Base-by-base conservation (phyloP, 148 eudicot genomes). In the Rhododendron molle region DNA sequence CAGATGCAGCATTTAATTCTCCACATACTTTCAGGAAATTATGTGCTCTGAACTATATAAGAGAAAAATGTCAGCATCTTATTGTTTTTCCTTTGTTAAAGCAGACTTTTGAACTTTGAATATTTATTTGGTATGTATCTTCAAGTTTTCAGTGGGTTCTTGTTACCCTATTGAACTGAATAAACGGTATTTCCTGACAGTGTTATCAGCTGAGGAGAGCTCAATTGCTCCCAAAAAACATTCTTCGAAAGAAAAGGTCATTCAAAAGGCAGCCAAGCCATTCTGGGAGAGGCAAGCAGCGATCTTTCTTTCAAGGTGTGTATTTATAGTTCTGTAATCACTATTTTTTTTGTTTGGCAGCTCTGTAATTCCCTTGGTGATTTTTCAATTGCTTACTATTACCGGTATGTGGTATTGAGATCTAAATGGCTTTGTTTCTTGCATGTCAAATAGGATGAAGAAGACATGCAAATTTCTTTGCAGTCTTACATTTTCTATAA, bases 241-340 rank as follows among this genome's bases (percentile, higher is more conserved):
- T 92, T 84, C 62, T 93, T 49, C 92, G 98, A 8, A 96, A 94
- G 96, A 96, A 93, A 85, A 87, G 98, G 88, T 92, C 98, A 21
- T 83, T 93, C 50, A 93, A 93, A 84, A 91, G 96, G 43, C 91
- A 85, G 34, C 76, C 85, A 58, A 84, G 81, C 86, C 90, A 85
- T 78, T 60, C 86, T 60, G 94, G 94, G 80, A 90, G 93, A 87
- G 96, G 96, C 87, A 92, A 94, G 89, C 94, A 92, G 73, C 89
- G 87, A n/a, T 85, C 87, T 40, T 74, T 90, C 71, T 84, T 95
- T 36, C 93, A 90, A 91, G 94, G 99, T 96, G 34, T 60, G 90
- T 84, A 47, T 67, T 38, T 74, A 40, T 23, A 62, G 28, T 7
- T 71, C 47, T 34, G n/a, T 67, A 20, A 16, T 36, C 56, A 10